phyloP scores from a whole-genome alignment of 2,329 filamentous ascomycete genomes.

The Coniochaeta sp. region DNA sequence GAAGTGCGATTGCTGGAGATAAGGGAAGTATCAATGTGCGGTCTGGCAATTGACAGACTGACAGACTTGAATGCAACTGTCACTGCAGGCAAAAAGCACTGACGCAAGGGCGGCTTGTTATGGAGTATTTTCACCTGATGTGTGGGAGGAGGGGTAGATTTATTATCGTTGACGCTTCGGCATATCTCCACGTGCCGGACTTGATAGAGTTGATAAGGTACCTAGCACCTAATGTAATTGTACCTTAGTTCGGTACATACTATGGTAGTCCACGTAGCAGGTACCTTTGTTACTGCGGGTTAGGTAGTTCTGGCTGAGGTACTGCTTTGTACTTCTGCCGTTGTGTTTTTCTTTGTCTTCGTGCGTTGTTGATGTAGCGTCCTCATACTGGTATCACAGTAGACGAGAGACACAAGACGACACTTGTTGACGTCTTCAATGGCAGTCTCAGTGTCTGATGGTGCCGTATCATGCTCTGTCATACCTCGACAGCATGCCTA shows the following conservation, averaged over 20 bases:
- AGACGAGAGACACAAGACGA: no score
- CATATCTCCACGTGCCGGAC: constrained; percentile 2
- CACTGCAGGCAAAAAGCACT: background rate
- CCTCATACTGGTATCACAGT: no score
- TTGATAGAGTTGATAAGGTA: background rate
- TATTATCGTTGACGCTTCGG: background rate
- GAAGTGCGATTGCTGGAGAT: background rate
- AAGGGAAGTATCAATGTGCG: background rate
- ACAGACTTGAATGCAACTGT: no score
- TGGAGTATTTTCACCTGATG: background rate
- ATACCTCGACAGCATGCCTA: background rate
- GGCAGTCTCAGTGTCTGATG: background rate
- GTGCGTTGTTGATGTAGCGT: background rate
- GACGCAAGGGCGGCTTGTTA: background rate
- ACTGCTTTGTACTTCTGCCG: no score
- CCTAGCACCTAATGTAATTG: background rate
- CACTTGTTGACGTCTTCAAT: background rate
- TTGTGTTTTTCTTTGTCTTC: no score
- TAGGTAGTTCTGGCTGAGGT: no score
- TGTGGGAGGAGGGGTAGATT: constrained; percentile 1
- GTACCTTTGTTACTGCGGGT: no score
- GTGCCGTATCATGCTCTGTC: background rate
- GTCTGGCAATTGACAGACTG: background rate
- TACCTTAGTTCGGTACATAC: no score
- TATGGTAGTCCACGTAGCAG: no score